These are phyloP conservation scores for Waitea zeae DNA, from an alignment of 1,284 basidiomycete species.

Conservation along the genomic window DNA sequence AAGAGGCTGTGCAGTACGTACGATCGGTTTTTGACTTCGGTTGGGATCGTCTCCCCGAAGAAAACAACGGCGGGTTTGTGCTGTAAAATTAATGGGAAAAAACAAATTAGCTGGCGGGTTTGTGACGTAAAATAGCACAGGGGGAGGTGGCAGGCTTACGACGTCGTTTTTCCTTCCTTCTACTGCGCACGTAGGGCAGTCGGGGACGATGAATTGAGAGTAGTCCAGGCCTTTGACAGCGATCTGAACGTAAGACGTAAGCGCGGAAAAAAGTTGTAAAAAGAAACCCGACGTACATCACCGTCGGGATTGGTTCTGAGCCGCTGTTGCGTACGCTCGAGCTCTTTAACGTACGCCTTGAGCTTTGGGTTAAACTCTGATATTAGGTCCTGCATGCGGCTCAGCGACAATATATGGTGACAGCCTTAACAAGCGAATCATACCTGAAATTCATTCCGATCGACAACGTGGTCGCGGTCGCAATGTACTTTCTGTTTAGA, in stretches of 20 bases:
- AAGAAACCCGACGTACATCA: slow-evolving; percentile 47
- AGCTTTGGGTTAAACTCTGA: slow-evolving; percentile 64
- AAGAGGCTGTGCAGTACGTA: slow-evolving; percentile 13
- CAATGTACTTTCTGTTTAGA: slow-evolving; percentile 68
- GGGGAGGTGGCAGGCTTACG: slow-evolving; percentile 19
- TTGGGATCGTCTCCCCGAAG: slow-evolving; percentile 74
- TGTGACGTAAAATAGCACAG: slow-evolving; percentile 5
- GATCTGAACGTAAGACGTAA: slow-evolving; percentile 27
- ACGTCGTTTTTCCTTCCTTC: slow-evolving; percentile 36
- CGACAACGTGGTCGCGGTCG: slow-evolving; percentile 44
- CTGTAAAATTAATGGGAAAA: too few relatives aligned
- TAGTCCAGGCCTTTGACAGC: slow-evolving; percentile 68
- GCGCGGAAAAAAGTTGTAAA: too few relatives aligned
- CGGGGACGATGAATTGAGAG: slow-evolving; percentile 61
- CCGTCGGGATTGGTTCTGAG: slow-evolving; percentile 84
- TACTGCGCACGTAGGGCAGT: slow-evolving; percentile 45
- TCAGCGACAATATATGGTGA: too few relatives aligned
- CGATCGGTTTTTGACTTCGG: slow-evolving; percentile 50
- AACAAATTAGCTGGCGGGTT: too few relatives aligned
- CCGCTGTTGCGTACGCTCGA: slow-evolving; percentile 42
- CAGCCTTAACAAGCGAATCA: too few relatives aligned
- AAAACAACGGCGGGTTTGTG: slow-evolving; percentile 78
- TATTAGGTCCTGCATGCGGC: too few relatives aligned
- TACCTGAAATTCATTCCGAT: slow-evolving; percentile 63
- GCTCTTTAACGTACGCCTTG: slow-evolving; percentile 50